Evolutionary conservation across 75 land plant species (phyloP), one percentile per base, ranked within the genome.

Genomic region (Pinus taeda): DNA sequence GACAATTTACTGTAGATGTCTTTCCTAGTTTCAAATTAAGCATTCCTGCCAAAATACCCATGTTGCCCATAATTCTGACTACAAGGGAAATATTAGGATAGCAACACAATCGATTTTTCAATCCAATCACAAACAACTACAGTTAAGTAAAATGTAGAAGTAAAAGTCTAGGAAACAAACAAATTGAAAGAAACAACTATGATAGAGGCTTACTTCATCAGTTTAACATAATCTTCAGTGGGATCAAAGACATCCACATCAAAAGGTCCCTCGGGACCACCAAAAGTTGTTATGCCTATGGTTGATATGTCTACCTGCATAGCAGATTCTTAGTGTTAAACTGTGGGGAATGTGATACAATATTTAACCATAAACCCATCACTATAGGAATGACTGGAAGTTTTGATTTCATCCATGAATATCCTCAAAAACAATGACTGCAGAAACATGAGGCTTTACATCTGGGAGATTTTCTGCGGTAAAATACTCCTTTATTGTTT

Each of bases 241-340:
- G 98, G 78, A 81, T 95, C 98, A 87, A 97, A 97, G 73, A 97
- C 98, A 15, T 96, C 98, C 71, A 97, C 98, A 73, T 85, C 87
- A 85, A 97, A 97, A 57, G 76, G 81, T 70, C 99, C 99, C 61
- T 84, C 90, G 59, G 91, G 98, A 7, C 99, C 99, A 57, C 36
- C 74, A 82, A 91, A 97, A 78, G 72, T 83, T 18, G 94, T 81
- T 14, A 85, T 82, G 57, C 91, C 91, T 67, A 85, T 77, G 62
- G 76, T 69, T 36, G 90, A 76, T 55, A 97, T 91, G 74, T 97
- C 96, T 70, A 97, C 92, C 99, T 97, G 88, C 75, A 82, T 29
- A 42, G 53, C 9, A 26, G 55, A 20, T 42, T 6, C 0, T 15
- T 59, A 15, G 29, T 13, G 26, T 65, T 39, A 58, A 76, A 29